These are phyloP conservation scores for Nepenthes mirabilis DNA, from an alignment of 148 eudicot species.

Conservation along the genomic window DNA sequence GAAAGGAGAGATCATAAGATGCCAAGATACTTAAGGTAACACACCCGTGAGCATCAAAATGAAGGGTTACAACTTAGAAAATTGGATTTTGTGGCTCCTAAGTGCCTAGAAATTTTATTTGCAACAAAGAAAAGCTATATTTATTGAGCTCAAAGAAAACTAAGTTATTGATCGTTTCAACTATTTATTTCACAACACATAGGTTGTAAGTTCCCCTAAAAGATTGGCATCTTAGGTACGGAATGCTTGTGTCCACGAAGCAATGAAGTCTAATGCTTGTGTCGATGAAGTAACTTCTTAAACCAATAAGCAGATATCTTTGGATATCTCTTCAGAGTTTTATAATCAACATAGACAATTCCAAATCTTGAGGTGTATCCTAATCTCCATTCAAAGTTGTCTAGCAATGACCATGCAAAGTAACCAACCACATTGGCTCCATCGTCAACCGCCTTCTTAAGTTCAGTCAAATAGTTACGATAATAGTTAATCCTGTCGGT, in stretches of 20 bases:
- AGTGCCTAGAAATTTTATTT: too few species aligned
- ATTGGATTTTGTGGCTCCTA: too few species aligned
- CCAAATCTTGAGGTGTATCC: slow-evolving; percentile 94
- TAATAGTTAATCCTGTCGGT: slow-evolving; percentile 58
- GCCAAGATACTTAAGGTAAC: too few species aligned
- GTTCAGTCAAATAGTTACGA: slow-evolving; percentile 39
- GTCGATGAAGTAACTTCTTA: slow-evolving; percentile 31
- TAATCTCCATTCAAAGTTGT: slow-evolving; percentile 85
- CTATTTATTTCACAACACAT: too few species aligned
- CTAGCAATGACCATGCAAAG: slow-evolving; percentile 91
- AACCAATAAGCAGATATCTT: slow-evolving; percentile 91
- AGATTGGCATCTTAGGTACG: background rate
- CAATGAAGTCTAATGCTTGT: background rate
- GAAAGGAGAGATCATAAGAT: too few species aligned
- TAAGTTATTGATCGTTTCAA: too few species aligned
- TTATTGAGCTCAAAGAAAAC: too few species aligned
- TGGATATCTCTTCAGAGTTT: slow-evolving; percentile 64
- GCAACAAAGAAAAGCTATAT: too few species aligned
- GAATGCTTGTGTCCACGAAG: background rate
- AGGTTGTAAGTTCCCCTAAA: too few species aligned
- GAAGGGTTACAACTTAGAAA: too few species aligned
- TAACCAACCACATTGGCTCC: slow-evolving; percentile 86
- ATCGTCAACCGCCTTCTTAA: slow-evolving; percentile 58
- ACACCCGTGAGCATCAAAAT: too few species aligned
- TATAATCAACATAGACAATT: slow-evolving; percentile 78